Percentiles rank a stretch among this genome's conserved stretches.
Conservation (phyloP, 345 rosid genomes). For the Combretum micranthum region DNA sequence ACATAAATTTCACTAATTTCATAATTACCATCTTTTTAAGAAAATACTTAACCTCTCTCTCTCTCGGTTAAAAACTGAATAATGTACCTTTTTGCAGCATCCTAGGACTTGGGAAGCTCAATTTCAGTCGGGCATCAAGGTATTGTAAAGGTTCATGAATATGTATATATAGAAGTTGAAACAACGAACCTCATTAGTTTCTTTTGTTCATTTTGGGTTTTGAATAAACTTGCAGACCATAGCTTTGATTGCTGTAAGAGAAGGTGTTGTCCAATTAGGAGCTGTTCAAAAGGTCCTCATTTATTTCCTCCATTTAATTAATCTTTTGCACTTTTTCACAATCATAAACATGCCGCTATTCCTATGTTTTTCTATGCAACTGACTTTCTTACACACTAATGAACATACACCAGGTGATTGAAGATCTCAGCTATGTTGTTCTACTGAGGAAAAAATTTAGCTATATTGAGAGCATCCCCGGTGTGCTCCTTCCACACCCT, state of each 20-base stretch:
- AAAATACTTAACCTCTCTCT: background rate
- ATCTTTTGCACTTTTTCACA: background rate
- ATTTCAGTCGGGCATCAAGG: conserved; percentile 94
- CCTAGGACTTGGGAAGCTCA: conserved; percentile 99
- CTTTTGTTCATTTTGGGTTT: conserved; percentile 5
- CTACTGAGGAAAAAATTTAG: conserved; percentile 71
- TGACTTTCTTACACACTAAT: conserved; percentile 1
- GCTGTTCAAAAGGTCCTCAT: conserved; percentile 64
- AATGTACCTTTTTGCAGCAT: conserved; percentile 32
- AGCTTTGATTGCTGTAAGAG: conserved; percentile 89
- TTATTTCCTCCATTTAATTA: conserved; percentile 13
- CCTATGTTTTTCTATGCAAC: background rate
- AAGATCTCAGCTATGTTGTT: conserved; percentile 81
- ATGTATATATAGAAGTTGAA: background rate
- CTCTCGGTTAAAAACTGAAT: background rate
- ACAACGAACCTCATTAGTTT: background rate
- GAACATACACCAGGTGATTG: conserved; percentile 44
- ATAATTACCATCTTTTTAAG: too few relatives aligned
- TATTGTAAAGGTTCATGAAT: too few relatives aligned
- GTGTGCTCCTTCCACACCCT: conserved; percentile 91
- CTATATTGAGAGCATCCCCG: conserved; percentile 92
- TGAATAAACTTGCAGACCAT: conserved; percentile 60
- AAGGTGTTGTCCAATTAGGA: conserved; percentile 96
- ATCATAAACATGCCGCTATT: background rate
- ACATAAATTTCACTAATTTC: background rate